A percentile compares a stretch with the other conserved stretches of the same genome.
Evolutionary conservation across 2,329 filamentous ascomycete species (phyloP).

Genomic region (Apiospora malaysiana): DNA sequence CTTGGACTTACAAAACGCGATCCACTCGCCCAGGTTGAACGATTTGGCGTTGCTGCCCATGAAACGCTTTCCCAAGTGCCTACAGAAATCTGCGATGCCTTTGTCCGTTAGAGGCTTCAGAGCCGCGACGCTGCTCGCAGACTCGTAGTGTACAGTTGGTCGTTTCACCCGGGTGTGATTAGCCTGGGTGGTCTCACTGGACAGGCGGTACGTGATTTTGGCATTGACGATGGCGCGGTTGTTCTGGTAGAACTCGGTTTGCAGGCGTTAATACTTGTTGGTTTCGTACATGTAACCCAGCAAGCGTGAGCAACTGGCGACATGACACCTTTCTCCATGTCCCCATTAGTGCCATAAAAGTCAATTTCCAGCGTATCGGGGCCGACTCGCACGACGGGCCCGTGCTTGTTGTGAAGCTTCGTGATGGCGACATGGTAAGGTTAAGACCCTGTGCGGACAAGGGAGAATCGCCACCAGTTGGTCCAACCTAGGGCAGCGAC

Average conservation of each 20-base stretch:
- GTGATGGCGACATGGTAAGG: neutral
- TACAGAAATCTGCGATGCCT: conserved; percentile 32
- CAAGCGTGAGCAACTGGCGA: no score
- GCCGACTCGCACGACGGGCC: conserved; percentile 47
- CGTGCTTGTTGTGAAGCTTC: conserved; percentile 43
- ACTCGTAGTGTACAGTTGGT: conserved; percentile 39
- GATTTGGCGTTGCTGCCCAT: conserved; percentile 33
- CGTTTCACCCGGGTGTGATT: conserved; percentile 43
- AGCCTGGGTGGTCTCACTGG: conserved; percentile 42
- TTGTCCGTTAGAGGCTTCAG: conserved; percentile 38
- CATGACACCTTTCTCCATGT: conserved; percentile 37
- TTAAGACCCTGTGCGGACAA: neutral
- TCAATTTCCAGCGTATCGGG: conserved; percentile 47
- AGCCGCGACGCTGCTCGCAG: conserved; percentile 22
- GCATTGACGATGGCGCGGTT: conserved; percentile 42
- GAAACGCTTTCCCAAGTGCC: conserved; percentile 41
- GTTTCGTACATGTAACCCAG: no score
- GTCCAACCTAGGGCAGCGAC: neutral
- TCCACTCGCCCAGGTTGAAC: conserved; percentile 48
- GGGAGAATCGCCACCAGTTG: conserved; percentile 8
- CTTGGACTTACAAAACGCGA: conserved; percentile 29
- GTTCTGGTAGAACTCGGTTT: conserved; percentile 46
- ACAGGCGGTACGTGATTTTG: conserved; percentile 45
- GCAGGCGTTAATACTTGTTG: neutral
- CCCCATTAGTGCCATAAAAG: conserved; percentile 42